Conservation (phyloP, 306 rosid genomes). For the Gynostemma pentaphyllum region DNA sequence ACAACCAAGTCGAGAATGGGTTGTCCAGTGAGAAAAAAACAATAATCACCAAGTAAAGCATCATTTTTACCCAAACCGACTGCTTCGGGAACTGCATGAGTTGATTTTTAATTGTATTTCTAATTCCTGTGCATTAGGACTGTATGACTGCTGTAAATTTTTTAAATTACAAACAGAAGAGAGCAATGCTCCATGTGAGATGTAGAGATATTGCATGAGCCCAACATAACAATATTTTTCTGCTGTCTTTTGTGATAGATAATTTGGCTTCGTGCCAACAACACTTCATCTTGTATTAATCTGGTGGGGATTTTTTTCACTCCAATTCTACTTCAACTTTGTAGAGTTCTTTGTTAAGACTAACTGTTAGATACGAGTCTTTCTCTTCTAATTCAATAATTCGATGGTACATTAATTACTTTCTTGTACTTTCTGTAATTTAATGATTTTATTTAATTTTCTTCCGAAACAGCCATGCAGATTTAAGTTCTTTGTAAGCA, state of each 20-base stretch:
- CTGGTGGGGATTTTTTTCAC: too few relatives aligned
- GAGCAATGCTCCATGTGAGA: neutral
- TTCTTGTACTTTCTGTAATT: neutral
- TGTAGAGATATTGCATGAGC: neutral
- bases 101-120: neutral
- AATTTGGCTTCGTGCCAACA: neutral
- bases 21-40: conserved; percentile 52
- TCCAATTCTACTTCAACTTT: too few relatives aligned
- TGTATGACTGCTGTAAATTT: conserved; percentile 5
- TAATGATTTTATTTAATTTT: neutral
- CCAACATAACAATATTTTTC: neutral
- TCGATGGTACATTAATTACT: neutral
- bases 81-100: neutral
- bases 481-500: neutral
- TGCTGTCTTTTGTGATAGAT: neutral
- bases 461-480: neutral
- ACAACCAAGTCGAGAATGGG: conserved; percentile 53
- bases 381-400: neutral
- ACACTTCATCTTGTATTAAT: too few relatives aligned
- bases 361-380: too few relatives aligned
- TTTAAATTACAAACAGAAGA: neutral
- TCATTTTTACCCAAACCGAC: neutral
- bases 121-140: conserved; percentile 4
- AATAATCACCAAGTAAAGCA: conserved; percentile 2
- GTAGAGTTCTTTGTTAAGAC: too few relatives aligned